Percentiles rank a stretch among this genome's conserved stretches.
phyloP scores from a whole-genome alignment of 179 eudicot genomes.

The Actinidia chinensis region DNA sequence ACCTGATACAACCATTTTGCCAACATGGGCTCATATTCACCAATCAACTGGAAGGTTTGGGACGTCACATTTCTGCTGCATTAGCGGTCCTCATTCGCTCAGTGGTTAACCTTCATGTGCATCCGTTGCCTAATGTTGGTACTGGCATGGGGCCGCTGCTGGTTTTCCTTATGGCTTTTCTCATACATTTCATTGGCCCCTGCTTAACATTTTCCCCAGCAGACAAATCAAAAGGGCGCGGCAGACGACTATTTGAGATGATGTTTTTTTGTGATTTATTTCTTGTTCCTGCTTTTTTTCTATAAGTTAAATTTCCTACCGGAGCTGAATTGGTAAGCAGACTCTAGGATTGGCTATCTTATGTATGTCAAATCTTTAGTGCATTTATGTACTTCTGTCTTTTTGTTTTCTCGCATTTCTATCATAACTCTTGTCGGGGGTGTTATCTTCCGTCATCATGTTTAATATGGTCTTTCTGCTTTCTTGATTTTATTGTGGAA shows the following conservation, averaged over 20 bases:
- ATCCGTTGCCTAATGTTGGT: conserved; percentile 37
- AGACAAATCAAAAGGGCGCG: conserved; percentile 26
- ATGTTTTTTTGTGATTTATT: conserved; percentile 29
- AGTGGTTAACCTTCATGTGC: conserved; percentile 33
- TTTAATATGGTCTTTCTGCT: not conserved
- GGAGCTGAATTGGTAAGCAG: not conserved
- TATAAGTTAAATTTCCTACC: conserved; percentile 23
- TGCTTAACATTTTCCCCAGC: conserved; percentile 40
- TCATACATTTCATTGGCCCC: conserved; percentile 38
- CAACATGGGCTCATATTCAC: conserved; percentile 51
- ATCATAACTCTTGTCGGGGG: not conserved
- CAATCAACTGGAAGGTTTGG: conserved; percentile 57
- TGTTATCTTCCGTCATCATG: not conserved
- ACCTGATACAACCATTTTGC: conserved; percentile 34
- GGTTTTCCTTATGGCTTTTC: conserved; percentile 32
- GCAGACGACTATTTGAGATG: conserved; percentile 27
- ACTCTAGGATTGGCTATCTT: not conserved
- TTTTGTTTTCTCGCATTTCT: not conserved
- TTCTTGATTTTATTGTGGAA: not conserved
- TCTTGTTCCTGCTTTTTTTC: conserved; percentile 51
- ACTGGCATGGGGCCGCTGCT: conserved; percentile 36
- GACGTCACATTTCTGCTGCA: conserved; percentile 51
- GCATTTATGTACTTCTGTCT: conserved; percentile 2
- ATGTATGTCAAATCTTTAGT: conserved; percentile 5
- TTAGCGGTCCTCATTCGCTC: conserved; percentile 56